Evolutionary conservation across 495 filamentous ascomycete species (phyloP).

Genomic region (Jackrogersella minutella): DNA sequence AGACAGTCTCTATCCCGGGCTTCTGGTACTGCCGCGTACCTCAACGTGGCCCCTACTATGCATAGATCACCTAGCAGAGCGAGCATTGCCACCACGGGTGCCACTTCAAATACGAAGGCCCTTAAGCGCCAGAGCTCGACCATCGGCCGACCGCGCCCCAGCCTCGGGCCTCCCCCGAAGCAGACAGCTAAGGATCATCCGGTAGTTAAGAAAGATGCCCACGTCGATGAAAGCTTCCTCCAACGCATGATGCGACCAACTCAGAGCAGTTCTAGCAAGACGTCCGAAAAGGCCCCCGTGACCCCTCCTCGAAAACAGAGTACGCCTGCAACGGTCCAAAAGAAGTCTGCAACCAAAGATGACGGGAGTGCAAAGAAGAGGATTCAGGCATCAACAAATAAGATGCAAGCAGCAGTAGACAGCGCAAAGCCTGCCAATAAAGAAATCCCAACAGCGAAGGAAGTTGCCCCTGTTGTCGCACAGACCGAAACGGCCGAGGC

Average conservation of each 20-base stretch:
- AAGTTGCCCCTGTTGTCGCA: constrained; percentile 44
- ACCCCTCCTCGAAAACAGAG: constrained; percentile 52
- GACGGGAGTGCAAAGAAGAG: constrained; percentile 45
- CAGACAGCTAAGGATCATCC: constrained; percentile 52
- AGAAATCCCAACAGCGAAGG: constrained; percentile 40
- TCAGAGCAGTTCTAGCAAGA: constrained; percentile 77
- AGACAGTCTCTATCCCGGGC: constrained; percentile 51
- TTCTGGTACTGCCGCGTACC: constrained; percentile 42
- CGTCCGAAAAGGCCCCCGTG: constrained; percentile 68
- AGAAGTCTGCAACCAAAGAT: constrained; percentile 36
- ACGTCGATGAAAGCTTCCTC: constrained; percentile 79
- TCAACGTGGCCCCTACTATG: constrained; percentile 16
- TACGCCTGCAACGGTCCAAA: constrained; percentile 25
- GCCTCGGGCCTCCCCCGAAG: constrained; percentile 60
- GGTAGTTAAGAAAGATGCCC: constrained; percentile 49
- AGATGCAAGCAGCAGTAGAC: constrained; percentile 23
- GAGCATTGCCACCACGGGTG: constrained; percentile 47
- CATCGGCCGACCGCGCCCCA: constrained; percentile 55
- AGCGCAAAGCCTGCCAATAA: constrained; percentile 31
- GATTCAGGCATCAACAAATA: constrained; percentile 33
- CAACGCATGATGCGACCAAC: constrained; percentile 95
- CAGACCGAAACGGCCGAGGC: constrained; percentile 45
- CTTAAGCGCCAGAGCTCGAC: constrained; percentile 54
- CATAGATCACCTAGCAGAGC: constrained; percentile 57
- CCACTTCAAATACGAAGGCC: constrained; percentile 31